Base-by-base conservation (phyloP, 345 rosid species). In the Eucalyptus victrix region DNA sequence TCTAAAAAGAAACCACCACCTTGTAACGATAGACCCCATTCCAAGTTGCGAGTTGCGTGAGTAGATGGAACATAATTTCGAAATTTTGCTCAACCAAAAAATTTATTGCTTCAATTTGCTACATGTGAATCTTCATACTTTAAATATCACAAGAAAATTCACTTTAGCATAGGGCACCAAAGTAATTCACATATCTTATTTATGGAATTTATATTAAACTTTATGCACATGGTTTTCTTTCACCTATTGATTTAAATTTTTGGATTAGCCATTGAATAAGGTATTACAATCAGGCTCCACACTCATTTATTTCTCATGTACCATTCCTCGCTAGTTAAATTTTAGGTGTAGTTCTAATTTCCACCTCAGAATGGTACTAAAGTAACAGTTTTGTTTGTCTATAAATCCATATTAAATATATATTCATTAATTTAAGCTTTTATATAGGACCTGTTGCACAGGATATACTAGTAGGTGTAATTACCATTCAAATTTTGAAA, bases 341-440 rank as follows among this genome's bases (percentile, higher is more conserved):
- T 17, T 5, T 19, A 8, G 4, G 9, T 8, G 26, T 54, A 28
- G 28, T 54, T 23, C 60, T 54, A 23, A 23, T 54, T 54, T 21
- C 5, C 28, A 23, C 2, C 0, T 0, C 0, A 4, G 3, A 54
- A 23, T 4, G 28, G 12, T 54, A 8, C 26, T 3, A 54, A 21
- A 3, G 2, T 54, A 54, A 19, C 60, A 19, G 3, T 9, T 9
- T 54, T 21, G 0, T 54, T 54, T 26, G 65, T 23, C 30, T 24
- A 58, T 11, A 0, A 21, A 18, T 54, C 1, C 24, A 54, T 54
- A 54, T 19, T 44, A 8, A 8, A 2, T 8, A 9, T 45, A 40
- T 50, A 7, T 54, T 21, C 1, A 21, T 21, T 54, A 23, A 51
- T 17, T 6, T 51, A 51, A 51, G 8, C 0, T 51, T 51, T 51